A percentile compares a stretch with the other conserved stretches of the same genome.
These are phyloP conservation scores for Yamadazyma mexicana DNA, from an alignment of 1,139 yeast genomes.

Conservation along the genomic window DNA sequence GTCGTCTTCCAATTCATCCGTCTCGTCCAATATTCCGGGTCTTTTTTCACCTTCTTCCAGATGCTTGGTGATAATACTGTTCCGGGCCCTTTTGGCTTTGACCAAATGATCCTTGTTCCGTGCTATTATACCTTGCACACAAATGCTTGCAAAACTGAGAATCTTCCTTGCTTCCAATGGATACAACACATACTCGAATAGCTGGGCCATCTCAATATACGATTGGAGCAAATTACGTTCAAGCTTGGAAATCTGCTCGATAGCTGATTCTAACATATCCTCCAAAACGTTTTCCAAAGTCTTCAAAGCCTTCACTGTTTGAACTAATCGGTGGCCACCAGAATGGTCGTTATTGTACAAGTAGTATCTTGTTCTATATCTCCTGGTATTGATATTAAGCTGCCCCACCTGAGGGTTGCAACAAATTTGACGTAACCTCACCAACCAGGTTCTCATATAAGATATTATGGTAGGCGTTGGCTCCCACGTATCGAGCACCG, in stretches of 20 bases:
- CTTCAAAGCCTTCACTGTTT: conserved; percentile 39
- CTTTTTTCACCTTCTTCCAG: conserved; percentile 6
- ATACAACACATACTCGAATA: conserved; percentile 51
- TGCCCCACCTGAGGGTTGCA: conserved; percentile 76
- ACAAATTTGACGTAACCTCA: conserved; percentile 71
- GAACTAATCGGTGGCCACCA: conserved; percentile 13
- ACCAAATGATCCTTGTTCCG: conserved; percentile 9
- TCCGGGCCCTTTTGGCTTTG: conserved; percentile 5
- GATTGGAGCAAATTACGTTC: conserved; percentile 50
- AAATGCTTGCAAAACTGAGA: conserved; percentile 18
- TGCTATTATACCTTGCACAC: conserved; percentile 14
- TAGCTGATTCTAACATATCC: conserved; percentile 58
- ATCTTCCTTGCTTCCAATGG: conserved; percentile 44
- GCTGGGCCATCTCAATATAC: conserved; percentile 59
- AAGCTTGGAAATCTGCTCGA: conserved; percentile 45
- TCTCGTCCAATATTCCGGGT: conserved; percentile 16
- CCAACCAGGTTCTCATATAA: conserved; percentile 65
- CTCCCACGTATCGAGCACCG: conserved; percentile 52
- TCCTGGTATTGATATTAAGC: conserved; percentile 28
- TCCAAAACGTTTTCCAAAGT: conserved; percentile 69
- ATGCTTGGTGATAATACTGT: conserved; percentile 3
- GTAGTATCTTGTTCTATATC: conserved; percentile 25
- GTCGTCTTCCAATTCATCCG: conserved; percentile 25
- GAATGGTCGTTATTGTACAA: conserved; percentile 10
- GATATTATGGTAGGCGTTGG: conserved; percentile 41